Percentiles rank a stretch among this genome's conserved stretches.
Conservation (phyloP, 2,329 filamentous ascomycete genomes). For the Xylaria sp. region DNA sequence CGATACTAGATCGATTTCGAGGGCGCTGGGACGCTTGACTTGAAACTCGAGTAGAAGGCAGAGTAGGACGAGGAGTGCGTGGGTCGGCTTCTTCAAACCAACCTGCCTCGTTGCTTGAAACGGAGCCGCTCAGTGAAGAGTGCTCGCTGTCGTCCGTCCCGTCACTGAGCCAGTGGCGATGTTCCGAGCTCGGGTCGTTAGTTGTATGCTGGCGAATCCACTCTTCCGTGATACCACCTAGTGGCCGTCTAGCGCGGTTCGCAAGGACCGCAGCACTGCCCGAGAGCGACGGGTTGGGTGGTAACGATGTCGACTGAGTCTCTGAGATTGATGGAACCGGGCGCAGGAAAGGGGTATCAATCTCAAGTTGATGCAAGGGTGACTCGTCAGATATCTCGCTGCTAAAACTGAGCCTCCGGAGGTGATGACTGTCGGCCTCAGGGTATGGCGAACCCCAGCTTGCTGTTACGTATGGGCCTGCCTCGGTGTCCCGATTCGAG, state of each 20-base stretch:
- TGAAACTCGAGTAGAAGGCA: slow-evolving; percentile 47
- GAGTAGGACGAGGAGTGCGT: slow-evolving; percentile 60
- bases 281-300: slow-evolving; percentile 50
- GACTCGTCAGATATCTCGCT: slow-evolving; percentile 70
- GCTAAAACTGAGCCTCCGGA: slow-evolving; percentile 64
- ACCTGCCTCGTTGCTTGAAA: slow-evolving; percentile 59
- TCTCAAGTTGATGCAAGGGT: slow-evolving; percentile 69
- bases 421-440: slow-evolving; percentile 64
- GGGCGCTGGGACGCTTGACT: slow-evolving; percentile 52
- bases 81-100: slow-evolving; percentile 63
- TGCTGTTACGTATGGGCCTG: slow-evolving; percentile 70
- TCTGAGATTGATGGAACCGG: slow-evolving; percentile 61
- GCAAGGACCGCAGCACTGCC: slow-evolving; percentile 70
- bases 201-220: slow-evolving; percentile 89
- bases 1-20: slow-evolving; percentile 64
- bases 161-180: slow-evolving; percentile 87
- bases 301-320: slow-evolving; percentile 50
- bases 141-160: slow-evolving; percentile 76
- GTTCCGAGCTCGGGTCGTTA: slow-evolving; percentile 74
- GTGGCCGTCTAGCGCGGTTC: slow-evolving; percentile 69
- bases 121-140: slow-evolving; percentile 77
- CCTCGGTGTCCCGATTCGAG: slow-evolving; percentile 49
- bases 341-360: slow-evolving; percentile 71
- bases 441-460: slow-evolving; percentile 95
- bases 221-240: slow-evolving; percentile 78